Evolutionary conservation across 441 rosid species (phyloP), one percentile per base, ranked within the genome.

Genomic region (Macaranga tanarius): DNA sequence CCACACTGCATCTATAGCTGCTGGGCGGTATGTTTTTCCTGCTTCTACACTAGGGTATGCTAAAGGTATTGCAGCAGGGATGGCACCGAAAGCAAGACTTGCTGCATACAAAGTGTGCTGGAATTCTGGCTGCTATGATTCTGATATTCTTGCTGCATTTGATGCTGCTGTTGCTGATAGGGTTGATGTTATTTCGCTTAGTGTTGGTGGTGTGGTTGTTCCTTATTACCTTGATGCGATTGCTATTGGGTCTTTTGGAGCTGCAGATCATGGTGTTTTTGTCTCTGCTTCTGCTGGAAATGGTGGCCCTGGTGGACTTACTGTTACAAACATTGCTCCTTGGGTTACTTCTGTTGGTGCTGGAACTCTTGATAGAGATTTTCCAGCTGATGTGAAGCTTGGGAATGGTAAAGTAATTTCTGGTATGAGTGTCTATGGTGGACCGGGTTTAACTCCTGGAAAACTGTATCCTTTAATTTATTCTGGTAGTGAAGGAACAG

Each of bases 161-260:
- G 98, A 93, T 65, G 60, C 92, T 1, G 98, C 97, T 5, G 97
- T 89, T 0, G 77, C 89, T 5, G 97, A 93, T 56, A 93, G 98
- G 1, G 96, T 91, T 19, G 98, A 91, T 51, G 95, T 93, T 0
- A 76, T 93, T 44, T 93, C 98, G 0, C 82, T 93, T 25, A 87
- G 92, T 61, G 98, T 93, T 0, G 97, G 98, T 7, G 97, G 98
- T 11, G 96, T 90, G 9, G 98, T 93, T 1, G 94, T 90, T 23
- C 98, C 98, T 10, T 93, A 90, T 58, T 78, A 86, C 71, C 81
- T 93, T 10, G 98, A 91, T 44, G 89, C 98, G 23, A 93, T 93
- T 40, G 97, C 98, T 0, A 93, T 93, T 3, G 97, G 87, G 3
- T 88, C 98, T 20, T 93, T 85, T 9, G 94, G 96, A 19, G 98